Conservation (phyloP, 768 basidiomycete genomes). For the Guyanaporus albipodus region DNA sequence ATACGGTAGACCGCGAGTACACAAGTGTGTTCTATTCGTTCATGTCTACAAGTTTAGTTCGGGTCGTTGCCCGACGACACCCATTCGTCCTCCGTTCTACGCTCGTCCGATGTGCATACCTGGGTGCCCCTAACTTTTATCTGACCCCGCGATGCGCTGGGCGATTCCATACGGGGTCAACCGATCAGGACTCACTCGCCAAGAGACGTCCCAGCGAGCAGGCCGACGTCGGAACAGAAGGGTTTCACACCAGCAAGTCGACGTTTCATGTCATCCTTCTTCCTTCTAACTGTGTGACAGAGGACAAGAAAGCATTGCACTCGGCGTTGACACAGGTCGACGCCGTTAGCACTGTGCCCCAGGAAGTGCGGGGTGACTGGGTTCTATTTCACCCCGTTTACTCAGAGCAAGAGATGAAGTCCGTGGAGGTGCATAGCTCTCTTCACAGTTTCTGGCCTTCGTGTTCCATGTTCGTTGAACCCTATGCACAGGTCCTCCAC, state of each 20-base stretch:
- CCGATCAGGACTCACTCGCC: conserved; percentile 20
- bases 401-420: conserved; percentile 62
- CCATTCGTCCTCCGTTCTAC: conserved; percentile 8
- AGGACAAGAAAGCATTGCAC: conserved; percentile 22
- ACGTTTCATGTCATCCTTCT: background rate
- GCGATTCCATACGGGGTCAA: conserved; percentile 22
- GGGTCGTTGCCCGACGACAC: conserved; percentile 9
- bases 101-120: conserved; percentile 5
- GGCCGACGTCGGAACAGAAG: conserved; percentile 31
- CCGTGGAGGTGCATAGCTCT: conserved; percentile 53
- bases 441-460: background rate
- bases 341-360: conserved; percentile 52
- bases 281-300: conserved; percentile 13
- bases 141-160: background rate
- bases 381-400: conserved; percentile 94
- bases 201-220: conserved; percentile 23
- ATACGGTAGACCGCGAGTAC: background rate
- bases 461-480: conserved; percentile 1
- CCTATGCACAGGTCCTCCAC: conserved; percentile 57
- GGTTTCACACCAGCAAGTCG: conserved; percentile 31
- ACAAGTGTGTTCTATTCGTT: background rate
- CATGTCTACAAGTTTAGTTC: conserved; percentile 19
- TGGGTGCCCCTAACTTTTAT: conserved; percentile 3
- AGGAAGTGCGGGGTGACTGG: conserved; percentile 72
- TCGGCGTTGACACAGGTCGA: conserved; percentile 27